Base-by-base conservation (phyloP, 2,329 filamentous ascomycete species). In the Fusarium brevicatenulatum region DNA sequence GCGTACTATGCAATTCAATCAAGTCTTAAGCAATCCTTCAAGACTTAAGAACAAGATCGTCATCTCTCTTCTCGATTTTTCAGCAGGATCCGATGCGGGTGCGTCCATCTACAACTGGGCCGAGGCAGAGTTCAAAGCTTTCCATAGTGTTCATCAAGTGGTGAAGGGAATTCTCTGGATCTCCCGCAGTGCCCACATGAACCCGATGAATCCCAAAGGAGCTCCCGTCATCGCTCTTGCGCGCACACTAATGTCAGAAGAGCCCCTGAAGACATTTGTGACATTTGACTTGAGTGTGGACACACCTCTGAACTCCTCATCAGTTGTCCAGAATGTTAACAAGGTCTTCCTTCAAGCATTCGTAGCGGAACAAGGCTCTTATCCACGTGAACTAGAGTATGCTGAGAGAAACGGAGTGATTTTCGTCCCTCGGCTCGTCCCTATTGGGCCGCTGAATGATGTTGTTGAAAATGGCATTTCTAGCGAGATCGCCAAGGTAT, bases 241-340 rank as follows among this genome's bases (percentile, higher is more conserved):
- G 2, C 81, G 87, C 25, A 85, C 85, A 0, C 77, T 89, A 13
- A 82, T 85, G 52, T 88, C 87, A 0, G 87, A 89, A 52, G 83
- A 87, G 66, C 79, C 82, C 2, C 79, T 82, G 23, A 86, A 82
- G 71, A 77, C 70, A 2, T 79, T 88, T 21, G 77, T 83, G 16
- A 84, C 83, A 1, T 77, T 88, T n/a, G 86, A 88, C 28, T 46
- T 74, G 42, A 25, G 23, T 21, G n/a, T 23, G 4, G n/a, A 16
- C 8, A 74, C 71, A 8, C 25, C 53, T 15, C 37, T 74, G 13
- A 30, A 43, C 25, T 72, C 64, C 37, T 9, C 25, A 5, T 44
- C 37, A 7, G 47, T 57, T 21, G 28, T 72, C 11, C 36, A 50
- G 7, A 73, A 64, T 28, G 74, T 84, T 15, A 65, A 78, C 15